A percentile compares a stretch with the other conserved stretches of the same genome.
Evolutionary conservation across 73 alveolate genomes (phyloP).

Genomic region (Uronychia setigera): DNA sequence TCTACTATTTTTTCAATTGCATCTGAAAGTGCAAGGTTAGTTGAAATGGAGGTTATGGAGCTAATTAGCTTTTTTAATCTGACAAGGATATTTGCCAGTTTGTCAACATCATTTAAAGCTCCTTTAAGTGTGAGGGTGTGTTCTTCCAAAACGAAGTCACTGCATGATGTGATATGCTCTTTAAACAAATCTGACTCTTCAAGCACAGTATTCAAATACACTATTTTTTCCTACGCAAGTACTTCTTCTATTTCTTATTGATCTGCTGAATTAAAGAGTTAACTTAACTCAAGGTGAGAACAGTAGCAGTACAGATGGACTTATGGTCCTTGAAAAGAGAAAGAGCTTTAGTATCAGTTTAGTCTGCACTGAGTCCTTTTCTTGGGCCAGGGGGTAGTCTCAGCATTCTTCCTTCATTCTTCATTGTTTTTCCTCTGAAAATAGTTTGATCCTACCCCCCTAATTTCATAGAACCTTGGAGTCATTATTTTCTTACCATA

Average conservation of each 20-base stretch:
- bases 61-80: conserved; percentile 13
- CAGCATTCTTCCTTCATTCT: neutral
- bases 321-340: conserved; percentile 28
- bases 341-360: conserved; percentile 22
- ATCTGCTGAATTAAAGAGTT: neutral
- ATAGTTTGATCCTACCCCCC: neutral
- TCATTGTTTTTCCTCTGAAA: neutral
- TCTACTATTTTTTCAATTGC: conserved; percentile 59
- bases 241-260: conserved; percentile 35
- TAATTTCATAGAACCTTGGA: neutral
- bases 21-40: conserved; percentile 30
- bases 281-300: neutral
- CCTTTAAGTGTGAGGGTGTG: conserved; percentile 2
- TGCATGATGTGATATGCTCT: neutral
- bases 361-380: conserved; percentile 7
- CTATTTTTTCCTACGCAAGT: neutral
- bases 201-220: neutral
- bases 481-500: neutral
- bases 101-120: neutral
- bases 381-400: conserved; percentile 31
- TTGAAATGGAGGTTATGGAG: neutral
- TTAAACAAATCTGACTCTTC: neutral
- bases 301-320: conserved; percentile 16
- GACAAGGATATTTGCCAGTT: neutral
- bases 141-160: conserved; percentile 7